Conservation (phyloP, 192 early-diverging fungal species). For the Coemansia nantahalensis region DNA sequence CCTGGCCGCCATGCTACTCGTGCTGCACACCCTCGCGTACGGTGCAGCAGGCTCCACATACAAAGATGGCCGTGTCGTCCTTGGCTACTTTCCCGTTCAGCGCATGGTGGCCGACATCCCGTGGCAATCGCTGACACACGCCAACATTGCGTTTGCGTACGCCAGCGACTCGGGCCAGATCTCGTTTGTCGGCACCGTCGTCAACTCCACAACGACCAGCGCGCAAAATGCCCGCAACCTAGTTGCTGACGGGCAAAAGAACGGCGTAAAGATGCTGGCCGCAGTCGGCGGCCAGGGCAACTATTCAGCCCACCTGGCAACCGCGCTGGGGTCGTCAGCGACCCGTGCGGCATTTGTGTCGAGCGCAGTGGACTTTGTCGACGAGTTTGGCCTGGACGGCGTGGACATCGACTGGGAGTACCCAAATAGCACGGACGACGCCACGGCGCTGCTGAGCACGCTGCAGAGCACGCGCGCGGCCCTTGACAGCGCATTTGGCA, state of each 20-base stretch:
- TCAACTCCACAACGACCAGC: constrained; percentile 53
- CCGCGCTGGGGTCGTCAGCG: constrained; percentile 56
- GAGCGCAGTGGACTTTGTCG: constrained; percentile 56
- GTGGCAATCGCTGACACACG: constrained; percentile 59
- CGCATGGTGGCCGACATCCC: constrained; percentile 43
- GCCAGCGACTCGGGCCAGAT: constrained; percentile 35
- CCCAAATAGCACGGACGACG: constrained; percentile 56
- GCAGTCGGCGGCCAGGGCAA: constrained; percentile 75
- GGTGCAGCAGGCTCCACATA: constrained; percentile 16
- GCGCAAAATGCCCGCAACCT: constrained; percentile 35
- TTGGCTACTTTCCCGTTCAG: constrained; percentile 53
- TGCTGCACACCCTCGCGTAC: neutral
- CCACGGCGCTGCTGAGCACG: constrained; percentile 57
- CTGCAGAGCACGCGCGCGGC: constrained; percentile 59
- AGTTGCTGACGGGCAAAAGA: constrained; percentile 34
- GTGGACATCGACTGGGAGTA: constrained; percentile 82
- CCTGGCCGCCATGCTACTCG: neutral
- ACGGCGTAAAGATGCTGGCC: constrained; percentile 58
- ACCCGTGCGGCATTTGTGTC: constrained; percentile 54
- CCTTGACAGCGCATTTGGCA: constrained; percentile 53
- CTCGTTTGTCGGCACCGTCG: constrained; percentile 40
- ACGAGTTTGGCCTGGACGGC: constrained; percentile 64
- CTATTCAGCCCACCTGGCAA: constrained; percentile 59
- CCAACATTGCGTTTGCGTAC: constrained; percentile 64
- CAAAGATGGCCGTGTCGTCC: constrained; percentile 37